Evolutionary conservation across 305 asterid species (phyloP).

Genomic region (Fraxinus albicans): DNA sequence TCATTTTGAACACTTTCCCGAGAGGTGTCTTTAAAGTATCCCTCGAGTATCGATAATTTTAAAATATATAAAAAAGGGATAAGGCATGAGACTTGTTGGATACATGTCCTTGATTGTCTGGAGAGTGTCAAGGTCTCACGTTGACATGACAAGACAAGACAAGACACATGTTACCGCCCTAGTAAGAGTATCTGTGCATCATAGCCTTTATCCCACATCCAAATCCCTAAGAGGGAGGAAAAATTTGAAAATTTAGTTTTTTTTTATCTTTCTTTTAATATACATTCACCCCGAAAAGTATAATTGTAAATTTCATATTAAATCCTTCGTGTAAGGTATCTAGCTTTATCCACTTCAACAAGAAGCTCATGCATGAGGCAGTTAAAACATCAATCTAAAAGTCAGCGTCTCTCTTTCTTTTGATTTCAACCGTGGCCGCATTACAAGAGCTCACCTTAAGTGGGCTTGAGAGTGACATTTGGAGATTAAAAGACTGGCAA

Average conservation of each 20-base stretch:
- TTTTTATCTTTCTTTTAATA: neutral
- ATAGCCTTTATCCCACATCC: neutral
- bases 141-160: no score
- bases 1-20: no score
- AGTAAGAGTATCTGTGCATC: neutral
- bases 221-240: neutral
- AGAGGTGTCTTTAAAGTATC: no score
- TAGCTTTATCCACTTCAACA: constrained; percentile 5
- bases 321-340: neutral
- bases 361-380: neutral
- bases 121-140: no score
- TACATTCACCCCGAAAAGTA: neutral
- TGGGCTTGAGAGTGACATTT: constrained; percentile 78
- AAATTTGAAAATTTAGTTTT: neutral
- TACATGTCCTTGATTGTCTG: no score
- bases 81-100: no score
- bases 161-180: no score
- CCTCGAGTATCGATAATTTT: no score
- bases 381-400: neutral
- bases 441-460: constrained; percentile 56
- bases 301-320: neutral
- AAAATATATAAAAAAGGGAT: no score
- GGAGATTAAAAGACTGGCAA: constrained; percentile 75
- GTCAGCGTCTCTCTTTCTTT: neutral
- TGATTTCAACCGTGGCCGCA: neutral